A percentile compares a stretch with the other conserved stretches of the same genome.
phyloP scores from a whole-genome alignment of 805 yeast genomes.

The Metschnikowia hibisci region DNA sequence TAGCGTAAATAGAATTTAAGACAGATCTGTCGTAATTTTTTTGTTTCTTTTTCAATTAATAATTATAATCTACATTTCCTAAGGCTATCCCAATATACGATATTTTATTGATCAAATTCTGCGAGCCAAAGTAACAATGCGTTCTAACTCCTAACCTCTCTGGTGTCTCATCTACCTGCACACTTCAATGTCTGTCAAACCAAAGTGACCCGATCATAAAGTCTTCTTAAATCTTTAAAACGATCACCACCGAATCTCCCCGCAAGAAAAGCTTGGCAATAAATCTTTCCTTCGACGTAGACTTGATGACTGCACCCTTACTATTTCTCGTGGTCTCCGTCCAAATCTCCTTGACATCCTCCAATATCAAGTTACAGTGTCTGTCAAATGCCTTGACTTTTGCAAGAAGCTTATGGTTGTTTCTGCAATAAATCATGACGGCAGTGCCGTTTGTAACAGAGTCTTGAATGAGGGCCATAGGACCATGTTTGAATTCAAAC shows the following conservation, averaged over 20 bases:
- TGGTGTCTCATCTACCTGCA: too few species aligned
- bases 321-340: constrained; percentile 56
- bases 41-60: too few species aligned
- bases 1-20: too few species aligned
- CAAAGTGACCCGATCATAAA: not conserved
- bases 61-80: too few species aligned
- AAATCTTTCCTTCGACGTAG: constrained; percentile 64
- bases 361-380: constrained; percentile 90
- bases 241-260: constrained; percentile 92
- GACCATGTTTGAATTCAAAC: constrained; percentile 86
- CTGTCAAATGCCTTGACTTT: constrained; percentile 93
- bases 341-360: constrained; percentile 88
- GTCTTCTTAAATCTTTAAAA: constrained; percentile 46
- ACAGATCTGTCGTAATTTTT: too few species aligned
- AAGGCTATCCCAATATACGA: too few species aligned
- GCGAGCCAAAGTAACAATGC: too few species aligned
- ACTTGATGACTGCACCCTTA: constrained; percentile 68
- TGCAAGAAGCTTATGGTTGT: constrained; percentile 87
- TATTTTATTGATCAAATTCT: too few species aligned
- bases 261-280: constrained; percentile 85
- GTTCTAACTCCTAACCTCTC: too few species aligned
- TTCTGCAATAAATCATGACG: constrained; percentile 83
- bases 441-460: constrained; percentile 73
- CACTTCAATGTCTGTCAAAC: too few species aligned
- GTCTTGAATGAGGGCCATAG: constrained; percentile 80